Conservation (phyloP, 495 filamentous ascomycete genomes). For the Penicillium antarcticum region DNA sequence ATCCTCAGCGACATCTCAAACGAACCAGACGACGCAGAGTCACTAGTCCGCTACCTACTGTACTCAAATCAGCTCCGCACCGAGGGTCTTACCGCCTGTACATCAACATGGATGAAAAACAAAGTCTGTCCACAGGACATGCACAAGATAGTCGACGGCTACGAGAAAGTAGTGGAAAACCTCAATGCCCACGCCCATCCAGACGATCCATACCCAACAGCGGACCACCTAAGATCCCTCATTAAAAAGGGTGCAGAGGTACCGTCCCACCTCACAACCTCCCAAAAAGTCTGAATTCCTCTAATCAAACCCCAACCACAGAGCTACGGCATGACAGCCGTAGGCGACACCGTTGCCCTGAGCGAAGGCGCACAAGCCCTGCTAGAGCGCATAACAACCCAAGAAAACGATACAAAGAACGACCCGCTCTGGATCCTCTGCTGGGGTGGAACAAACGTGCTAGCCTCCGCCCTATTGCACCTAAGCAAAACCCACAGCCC, state of each 20-base stretch:
- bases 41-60: conserved; percentile 37
- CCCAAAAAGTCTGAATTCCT: not conserved
- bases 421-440: conserved; percentile 36
- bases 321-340: conserved; percentile 24
- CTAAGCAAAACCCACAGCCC: conserved; percentile 20
- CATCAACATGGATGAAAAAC: conserved; percentile 38
- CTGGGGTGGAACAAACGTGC: conserved; percentile 46
- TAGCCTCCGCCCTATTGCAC: conserved; percentile 37
- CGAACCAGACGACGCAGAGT: conserved; percentile 44
- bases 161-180: conserved; percentile 36
- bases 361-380: conserved; percentile 32
- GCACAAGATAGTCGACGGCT: conserved; percentile 37
- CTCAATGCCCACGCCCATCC: conserved; percentile 38
- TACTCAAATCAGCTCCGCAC: conserved; percentile 44
- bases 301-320: not conserved
- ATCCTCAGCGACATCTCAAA: conserved; percentile 45
- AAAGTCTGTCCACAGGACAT: conserved; percentile 35
- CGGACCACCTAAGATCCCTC: conserved; percentile 25
- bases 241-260: conserved; percentile 28
- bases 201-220: conserved; percentile 29
- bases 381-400: conserved; percentile 13
- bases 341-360: conserved; percentile 12
- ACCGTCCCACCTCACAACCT: not conserved
- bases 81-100: conserved; percentile 37
- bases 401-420: conserved; percentile 1